These are phyloP conservation scores for Chaetomium olivaceum DNA, from an alignment of 2,329 filamentous ascomycete genomes.

Conservation along the genomic window DNA sequence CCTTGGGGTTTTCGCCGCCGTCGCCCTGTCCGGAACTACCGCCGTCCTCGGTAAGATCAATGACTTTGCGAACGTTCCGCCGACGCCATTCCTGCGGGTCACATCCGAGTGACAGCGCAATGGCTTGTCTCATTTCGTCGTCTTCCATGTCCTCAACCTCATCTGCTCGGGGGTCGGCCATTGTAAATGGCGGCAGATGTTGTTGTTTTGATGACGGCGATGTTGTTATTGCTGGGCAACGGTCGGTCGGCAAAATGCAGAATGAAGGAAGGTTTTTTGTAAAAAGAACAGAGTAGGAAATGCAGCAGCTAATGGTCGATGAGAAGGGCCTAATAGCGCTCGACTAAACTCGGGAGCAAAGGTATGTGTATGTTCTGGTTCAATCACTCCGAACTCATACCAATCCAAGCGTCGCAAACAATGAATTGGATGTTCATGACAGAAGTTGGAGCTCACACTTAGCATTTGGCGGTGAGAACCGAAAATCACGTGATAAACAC, in stretches of 20 bases:
- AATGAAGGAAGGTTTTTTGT: too few relatives aligned
- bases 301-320: not conserved
- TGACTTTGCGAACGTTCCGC: slow-evolving; percentile 11
- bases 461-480: not conserved
- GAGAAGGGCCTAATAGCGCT: not conserved
- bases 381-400: not conserved
- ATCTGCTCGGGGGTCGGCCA: slow-evolving; percentile 23
- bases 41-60: slow-evolving; percentile 31
- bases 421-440: too few relatives aligned
- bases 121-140: slow-evolving; percentile 62
- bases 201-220: not conserved
- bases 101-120: slow-evolving; percentile 56
- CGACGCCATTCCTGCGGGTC: slow-evolving; percentile 35
- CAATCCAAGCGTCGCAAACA: too few relatives aligned
- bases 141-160: slow-evolving; percentile 45
- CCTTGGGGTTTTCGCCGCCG: slow-evolving; percentile 1
- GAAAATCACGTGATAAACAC: not conserved
- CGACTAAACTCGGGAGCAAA: not conserved
- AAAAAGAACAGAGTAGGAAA: not conserved
- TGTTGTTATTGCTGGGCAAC: not conserved
- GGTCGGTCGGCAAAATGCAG: not conserved
- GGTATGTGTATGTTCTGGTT: not conserved
- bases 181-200: not conserved
- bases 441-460: not conserved
- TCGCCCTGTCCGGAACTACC: not conserved